phyloP scores from a whole-genome alignment of 257 asterid species.

The Fraxinus pennsylvanica region DNA sequence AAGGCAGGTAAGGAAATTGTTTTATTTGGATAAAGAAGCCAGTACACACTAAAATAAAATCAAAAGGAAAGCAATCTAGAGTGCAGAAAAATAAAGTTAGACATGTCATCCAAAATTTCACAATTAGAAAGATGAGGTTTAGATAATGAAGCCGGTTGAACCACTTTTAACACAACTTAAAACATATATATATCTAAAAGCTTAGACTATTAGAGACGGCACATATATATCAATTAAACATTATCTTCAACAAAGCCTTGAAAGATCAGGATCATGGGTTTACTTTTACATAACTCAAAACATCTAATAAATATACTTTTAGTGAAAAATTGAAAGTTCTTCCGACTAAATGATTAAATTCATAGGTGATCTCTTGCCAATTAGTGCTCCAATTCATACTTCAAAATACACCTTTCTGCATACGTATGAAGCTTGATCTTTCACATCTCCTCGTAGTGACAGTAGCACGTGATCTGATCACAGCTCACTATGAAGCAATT shows the following conservation, averaged over 20 bases:
- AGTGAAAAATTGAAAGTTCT: conserved; percentile 7
- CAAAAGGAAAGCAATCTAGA: not conserved
- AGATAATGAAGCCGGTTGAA: not conserved
- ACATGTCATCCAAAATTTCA: not conserved
- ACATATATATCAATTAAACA: not conserved
- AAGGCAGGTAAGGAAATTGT: conserved; percentile 17
- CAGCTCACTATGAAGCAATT: not conserved
- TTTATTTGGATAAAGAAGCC: not conserved
- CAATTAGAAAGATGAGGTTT: not conserved
- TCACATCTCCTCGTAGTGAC: not conserved
- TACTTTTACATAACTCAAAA: not conserved
- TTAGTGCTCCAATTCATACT: not conserved
- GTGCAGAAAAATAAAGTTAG: not conserved
- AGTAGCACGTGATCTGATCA: conserved; percentile 7
- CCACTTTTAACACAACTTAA: not conserved
- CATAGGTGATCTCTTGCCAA: not conserved
- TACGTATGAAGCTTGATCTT: not conserved
- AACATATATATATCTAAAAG: not conserved
- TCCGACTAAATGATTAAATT: not conserved
- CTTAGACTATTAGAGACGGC: not conserved
- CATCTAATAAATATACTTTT: conserved; percentile 1
- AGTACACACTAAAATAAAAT: conserved; percentile 8
- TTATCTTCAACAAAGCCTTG: not conserved
- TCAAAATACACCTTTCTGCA: not conserved
- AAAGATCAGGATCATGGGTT: conserved; percentile 6